These are phyloP conservation scores for Xylaria castorea DNA, from an alignment of 495 filamentous ascomycete species.

Conservation along the genomic window DNA sequence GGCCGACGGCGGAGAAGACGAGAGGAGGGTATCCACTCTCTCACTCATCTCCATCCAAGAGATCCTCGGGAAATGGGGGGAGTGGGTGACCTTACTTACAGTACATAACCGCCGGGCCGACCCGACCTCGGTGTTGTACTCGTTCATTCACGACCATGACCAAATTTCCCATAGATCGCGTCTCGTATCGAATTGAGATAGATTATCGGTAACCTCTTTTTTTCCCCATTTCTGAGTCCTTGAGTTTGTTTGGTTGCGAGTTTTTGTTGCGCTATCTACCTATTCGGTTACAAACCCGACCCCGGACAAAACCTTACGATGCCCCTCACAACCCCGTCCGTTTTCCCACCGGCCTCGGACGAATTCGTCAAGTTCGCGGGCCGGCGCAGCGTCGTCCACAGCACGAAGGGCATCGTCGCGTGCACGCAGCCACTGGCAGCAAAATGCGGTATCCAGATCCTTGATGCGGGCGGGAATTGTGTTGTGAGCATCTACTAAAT, in stretches of 20 bases:
- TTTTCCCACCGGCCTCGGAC: constrained; percentile 68
- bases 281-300: not conserved
- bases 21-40: constrained; percentile 5
- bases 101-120: not conserved
- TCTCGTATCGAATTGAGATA: not conserved
- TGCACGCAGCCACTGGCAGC: constrained; percentile 92
- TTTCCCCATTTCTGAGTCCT: not conserved
- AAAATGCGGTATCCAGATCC: constrained; percentile 82
- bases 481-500: constrained; percentile 64
- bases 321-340: constrained; percentile 50
- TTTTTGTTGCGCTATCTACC: not conserved
- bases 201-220: not conserved
- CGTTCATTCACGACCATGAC: not conserved
- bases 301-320: constrained; percentile 33
- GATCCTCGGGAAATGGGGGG: not conserved
- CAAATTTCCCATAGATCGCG: not conserved
- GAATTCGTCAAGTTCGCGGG: constrained; percentile 75
- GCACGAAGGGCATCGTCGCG: constrained; percentile 88
- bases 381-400: constrained; percentile 90
- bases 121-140: not conserved
- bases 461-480: constrained; percentile 89
- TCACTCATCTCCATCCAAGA: not conserved
- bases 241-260: not conserved
- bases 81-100: not conserved
- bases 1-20: constrained; percentile 18